phyloP scores from a whole-genome alignment of 495 filamentous ascomycete species.

The Entonaema liquescens region DNA sequence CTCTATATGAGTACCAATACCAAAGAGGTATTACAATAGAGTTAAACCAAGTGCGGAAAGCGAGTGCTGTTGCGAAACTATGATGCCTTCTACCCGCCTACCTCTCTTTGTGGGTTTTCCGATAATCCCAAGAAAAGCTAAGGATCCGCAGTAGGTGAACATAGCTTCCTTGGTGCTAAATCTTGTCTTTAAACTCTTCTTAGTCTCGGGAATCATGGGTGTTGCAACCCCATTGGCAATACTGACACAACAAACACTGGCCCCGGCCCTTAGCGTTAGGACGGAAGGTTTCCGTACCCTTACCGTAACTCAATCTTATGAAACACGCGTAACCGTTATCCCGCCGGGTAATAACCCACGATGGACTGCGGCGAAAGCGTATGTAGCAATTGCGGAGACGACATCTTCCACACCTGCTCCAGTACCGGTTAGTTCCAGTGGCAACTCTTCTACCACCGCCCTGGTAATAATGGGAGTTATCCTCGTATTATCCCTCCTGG shows the following conservation, averaged over 20 bases:
- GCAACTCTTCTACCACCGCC: constrained; percentile 18
- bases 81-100: background rate
- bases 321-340: constrained; percentile 5
- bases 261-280: constrained; percentile 4
- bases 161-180: background rate
- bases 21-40: constrained; percentile 11
- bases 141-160: background rate
- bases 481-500: constrained; percentile 10
- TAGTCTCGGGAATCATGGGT: constrained; percentile 6
- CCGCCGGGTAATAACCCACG: constrained; percentile 9
- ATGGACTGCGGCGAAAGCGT: background rate
- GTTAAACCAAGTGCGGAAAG: background rate
- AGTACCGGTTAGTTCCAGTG: background rate
- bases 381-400: background rate
- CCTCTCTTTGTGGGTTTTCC: background rate
- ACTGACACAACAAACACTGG: background rate
- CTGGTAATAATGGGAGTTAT: constrained; percentile 37
- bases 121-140: background rate
- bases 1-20: constrained; percentile 13
- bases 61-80: background rate
- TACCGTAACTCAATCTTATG: constrained; percentile 8
- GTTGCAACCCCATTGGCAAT: background rate
- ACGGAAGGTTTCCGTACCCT: constrained; percentile 2
- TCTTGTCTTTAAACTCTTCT: background rate
- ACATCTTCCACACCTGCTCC: constrained; percentile 1